phyloP scores from a whole-genome alignment of 768 basidiomycete genomes.

The Agaricus subrufescens region DNA sequence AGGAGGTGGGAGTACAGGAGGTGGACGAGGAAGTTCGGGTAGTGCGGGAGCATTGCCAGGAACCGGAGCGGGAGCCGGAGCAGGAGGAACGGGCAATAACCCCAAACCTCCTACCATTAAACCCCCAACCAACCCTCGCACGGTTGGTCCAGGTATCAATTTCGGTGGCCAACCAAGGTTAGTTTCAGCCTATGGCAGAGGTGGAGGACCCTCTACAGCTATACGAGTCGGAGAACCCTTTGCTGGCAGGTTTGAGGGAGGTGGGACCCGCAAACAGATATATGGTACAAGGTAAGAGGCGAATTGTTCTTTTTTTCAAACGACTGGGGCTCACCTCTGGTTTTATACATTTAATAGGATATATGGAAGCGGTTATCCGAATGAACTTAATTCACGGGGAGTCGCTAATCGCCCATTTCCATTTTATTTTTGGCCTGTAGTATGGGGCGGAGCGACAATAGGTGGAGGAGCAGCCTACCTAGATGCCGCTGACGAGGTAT shows the following conservation, averaged over 20 bases:
- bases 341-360: slow-evolving; percentile 21
- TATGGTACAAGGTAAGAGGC: slow-evolving; percentile 36
- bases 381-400: slow-evolving; percentile 30
- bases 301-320: not conserved
- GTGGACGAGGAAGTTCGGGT: not conserved
- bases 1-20: not conserved
- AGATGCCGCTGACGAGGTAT: slow-evolving; percentile 32
- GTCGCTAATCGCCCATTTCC: slow-evolving; percentile 49
- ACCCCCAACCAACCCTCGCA: not conserved
- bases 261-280: slow-evolving; percentile 37
- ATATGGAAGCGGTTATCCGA: slow-evolving; percentile 59
- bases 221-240: slow-evolving; percentile 40
- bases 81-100: not conserved
- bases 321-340: too few species aligned
- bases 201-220: slow-evolving; percentile 19
- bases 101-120: not conserved
- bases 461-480: slow-evolving; percentile 13
- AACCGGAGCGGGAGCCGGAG: too few species aligned
- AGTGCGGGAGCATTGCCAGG: not conserved
- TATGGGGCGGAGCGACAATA: slow-evolving; percentile 32
- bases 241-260: slow-evolving; percentile 42
- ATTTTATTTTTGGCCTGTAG: slow-evolving; percentile 58
- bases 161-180: not conserved
- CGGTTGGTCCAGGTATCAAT: not conserved
- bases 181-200: slow-evolving; percentile 5